Percentiles rank a stretch among this genome's conserved stretches.
Evolutionary conservation across 1,284 basidiomycete genomes (phyloP).

Genomic region (Ceratobasidium papillatum): DNA sequence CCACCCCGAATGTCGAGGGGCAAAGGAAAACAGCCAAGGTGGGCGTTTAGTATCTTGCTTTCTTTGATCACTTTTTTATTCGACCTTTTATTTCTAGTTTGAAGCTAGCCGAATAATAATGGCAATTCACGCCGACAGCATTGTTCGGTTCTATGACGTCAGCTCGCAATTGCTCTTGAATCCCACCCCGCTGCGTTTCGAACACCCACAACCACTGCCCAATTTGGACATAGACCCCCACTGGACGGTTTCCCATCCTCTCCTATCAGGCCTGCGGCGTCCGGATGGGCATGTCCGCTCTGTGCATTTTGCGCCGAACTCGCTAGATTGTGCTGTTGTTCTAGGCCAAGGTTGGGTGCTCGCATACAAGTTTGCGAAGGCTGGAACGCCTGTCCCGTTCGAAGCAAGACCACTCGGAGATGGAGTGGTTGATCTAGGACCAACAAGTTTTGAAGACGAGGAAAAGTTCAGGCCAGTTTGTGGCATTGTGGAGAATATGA

Average conservation of each 20-base stretch:
- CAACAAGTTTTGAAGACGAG: constrained; percentile 53
- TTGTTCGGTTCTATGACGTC: constrained; percentile 71
- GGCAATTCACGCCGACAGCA: constrained; percentile 71
- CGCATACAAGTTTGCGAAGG: constrained; percentile 63
- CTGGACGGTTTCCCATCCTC: constrained; percentile 35
- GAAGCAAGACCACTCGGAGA: constrained; percentile 52
- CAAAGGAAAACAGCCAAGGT: constrained; percentile 39
- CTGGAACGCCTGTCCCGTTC: constrained; percentile 45
- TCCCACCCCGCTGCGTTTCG: constrained; percentile 58
- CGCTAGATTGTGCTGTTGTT: constrained; percentile 71
- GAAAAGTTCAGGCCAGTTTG: constrained; percentile 67
- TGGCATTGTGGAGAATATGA: constrained; percentile 63
- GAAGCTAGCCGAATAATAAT: constrained; percentile 75
- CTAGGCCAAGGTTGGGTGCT: constrained; percentile 73
- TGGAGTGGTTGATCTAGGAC: constrained; percentile 61
- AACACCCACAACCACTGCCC: constrained; percentile 66
- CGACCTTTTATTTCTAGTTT: constrained; percentile 48
- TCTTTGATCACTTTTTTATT: not conserved
- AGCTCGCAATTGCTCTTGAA: constrained; percentile 71
- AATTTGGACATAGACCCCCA: constrained; percentile 66
- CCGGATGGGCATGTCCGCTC: constrained; percentile 58
- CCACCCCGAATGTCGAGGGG: constrained; percentile 14
- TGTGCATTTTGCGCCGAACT: constrained; percentile 68
- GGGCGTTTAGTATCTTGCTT: not conserved
- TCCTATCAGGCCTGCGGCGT: constrained; percentile 57